Conservation (phyloP, 2,329 filamentous ascomycete genomes). For the Didymella lethalis region DNA sequence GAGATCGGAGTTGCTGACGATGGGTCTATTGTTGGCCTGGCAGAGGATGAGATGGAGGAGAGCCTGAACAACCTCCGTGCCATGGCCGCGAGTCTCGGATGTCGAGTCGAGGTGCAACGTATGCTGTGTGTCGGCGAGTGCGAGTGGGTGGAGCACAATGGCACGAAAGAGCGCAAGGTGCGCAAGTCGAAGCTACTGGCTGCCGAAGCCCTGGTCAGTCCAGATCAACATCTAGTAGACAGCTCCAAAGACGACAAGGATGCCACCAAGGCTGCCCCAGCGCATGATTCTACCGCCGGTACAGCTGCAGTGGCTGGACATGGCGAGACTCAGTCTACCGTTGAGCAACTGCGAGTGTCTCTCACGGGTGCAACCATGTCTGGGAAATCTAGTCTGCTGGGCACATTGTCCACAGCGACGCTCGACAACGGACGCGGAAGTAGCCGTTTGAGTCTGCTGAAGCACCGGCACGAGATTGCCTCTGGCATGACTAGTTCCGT, state of each 20-base stretch:
- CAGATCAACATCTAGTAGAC: constrained; percentile 53
- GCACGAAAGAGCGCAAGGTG: constrained; percentile 26
- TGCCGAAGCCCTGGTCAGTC: constrained; percentile 87
- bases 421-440: constrained; percentile 93
- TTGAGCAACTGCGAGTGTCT: constrained; percentile 81
- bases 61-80: constrained; percentile 83
- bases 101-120: constrained; percentile 80
- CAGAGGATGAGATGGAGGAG: constrained; percentile 90
- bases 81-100: constrained; percentile 94
- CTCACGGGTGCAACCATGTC: constrained; percentile 88
- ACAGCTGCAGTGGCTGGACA: background rate
- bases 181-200: constrained; percentile 73
- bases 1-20: constrained; percentile 97
- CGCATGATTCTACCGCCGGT: background rate
- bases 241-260: constrained; percentile 25
- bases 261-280: background rate
- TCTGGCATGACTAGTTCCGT: constrained; percentile 95
- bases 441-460: constrained; percentile 85
- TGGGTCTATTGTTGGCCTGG: constrained; percentile 86
- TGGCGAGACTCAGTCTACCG: constrained; percentile 19
- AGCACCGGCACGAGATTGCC: constrained; percentile 90
- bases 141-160: constrained; percentile 69
- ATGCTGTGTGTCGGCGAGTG: constrained; percentile 87
- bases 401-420: constrained; percentile 84
- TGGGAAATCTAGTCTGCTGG: constrained; percentile 90